These are phyloP conservation scores for Ceratocystis eucalypticola DNA, from an alignment of 2,329 filamentous ascomycete species.

Conservation along the genomic window DNA sequence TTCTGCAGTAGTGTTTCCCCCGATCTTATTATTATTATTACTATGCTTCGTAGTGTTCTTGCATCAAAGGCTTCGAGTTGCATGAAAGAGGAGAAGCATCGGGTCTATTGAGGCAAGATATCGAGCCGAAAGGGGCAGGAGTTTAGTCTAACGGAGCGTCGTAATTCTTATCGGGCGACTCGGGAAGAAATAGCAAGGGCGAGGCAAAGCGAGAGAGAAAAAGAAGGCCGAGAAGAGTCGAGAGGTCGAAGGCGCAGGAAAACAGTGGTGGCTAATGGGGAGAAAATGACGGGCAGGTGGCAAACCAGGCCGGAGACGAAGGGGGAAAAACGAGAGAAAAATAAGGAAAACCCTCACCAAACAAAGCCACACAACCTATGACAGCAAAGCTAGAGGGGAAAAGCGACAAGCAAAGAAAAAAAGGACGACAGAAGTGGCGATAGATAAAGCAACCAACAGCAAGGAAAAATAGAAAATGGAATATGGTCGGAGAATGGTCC, in stretches of 20 bases:
- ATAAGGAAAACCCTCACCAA: not conserved
- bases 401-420: too few relatives aligned
- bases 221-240: not conserved
- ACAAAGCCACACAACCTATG: not conserved
- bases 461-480: too few relatives aligned
- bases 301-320: not conserved
- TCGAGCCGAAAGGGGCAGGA: not conserved
- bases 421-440: too few relatives aligned
- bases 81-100: not conserved
- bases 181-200: not conserved
- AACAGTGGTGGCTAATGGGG: not conserved
- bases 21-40: not conserved
- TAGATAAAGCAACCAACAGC: too few relatives aligned
- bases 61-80: not conserved
- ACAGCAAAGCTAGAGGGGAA: too few relatives aligned
- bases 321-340: not conserved
- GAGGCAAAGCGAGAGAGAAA: not conserved
- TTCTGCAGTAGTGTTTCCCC: not conserved
- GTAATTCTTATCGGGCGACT: not conserved
- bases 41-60: not conserved
- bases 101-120: not conserved
- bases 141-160: not conserved
- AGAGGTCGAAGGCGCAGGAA: not conserved
- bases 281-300: not conserved
- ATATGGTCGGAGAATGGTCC: too few relatives aligned